phyloP scores from a whole-genome alignment of 768 basidiomycete species.

The Floccularia luteovirens region DNA sequence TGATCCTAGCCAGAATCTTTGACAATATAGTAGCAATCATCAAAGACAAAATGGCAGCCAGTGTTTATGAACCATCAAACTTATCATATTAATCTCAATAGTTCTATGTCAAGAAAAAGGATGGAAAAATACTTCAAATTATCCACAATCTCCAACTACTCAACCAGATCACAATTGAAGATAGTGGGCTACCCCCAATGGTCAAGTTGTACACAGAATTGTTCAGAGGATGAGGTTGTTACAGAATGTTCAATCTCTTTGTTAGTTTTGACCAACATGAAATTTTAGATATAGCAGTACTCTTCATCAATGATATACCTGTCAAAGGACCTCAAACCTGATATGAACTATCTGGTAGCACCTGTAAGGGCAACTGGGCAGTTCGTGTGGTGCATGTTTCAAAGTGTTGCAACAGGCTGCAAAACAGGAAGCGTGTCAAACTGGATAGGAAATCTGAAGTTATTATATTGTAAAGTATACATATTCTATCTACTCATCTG shows the following conservation, averaged over 20 bases:
- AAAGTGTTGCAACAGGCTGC: no score
- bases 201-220: no score
- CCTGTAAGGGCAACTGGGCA: no score
- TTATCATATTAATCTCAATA: conserved; percentile 13
- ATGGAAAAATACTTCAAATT: conserved; percentile 13
- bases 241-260: no score
- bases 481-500: no score
- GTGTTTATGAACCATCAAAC: conserved; percentile 13
- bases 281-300: not conserved
- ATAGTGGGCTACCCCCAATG: conserved; percentile 5
- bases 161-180: conserved; percentile 5
- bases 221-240: no score
- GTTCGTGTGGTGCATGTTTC: no score
- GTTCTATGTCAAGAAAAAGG: conserved; percentile 16
- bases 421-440: no score
- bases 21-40: conserved; percentile 12
- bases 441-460: no score
- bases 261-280: conserved; percentile 1
- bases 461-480: no score
- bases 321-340: conserved; percentile 19
- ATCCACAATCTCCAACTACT: conserved; percentile 16
- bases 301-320: conserved; percentile 3
- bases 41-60: conserved; percentile 11
- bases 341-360: no score
- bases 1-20: conserved; percentile 18